A percentile compares a stretch with the other conserved stretches of the same genome.
Conservation (phyloP, 1,139 yeast genomes). For the Saccharomyces hybrid region DNA sequence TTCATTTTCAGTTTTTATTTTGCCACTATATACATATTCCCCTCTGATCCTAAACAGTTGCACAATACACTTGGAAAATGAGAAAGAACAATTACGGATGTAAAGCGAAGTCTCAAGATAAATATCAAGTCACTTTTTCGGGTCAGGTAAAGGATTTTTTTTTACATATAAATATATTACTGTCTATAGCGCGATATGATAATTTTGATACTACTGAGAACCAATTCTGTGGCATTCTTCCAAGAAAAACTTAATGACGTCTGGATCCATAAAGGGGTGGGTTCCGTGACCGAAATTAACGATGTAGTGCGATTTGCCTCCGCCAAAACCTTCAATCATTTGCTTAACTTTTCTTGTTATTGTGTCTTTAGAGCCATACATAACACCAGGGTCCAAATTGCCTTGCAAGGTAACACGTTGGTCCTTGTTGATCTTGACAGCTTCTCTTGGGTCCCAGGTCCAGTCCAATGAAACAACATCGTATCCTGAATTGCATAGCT, state of each 20-base stretch:
- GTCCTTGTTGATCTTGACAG: constrained; percentile 67
- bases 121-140: background rate
- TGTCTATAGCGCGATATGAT: background rate
- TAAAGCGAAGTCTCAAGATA: too few relatives aligned
- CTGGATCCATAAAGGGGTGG: constrained; percentile 95
- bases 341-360: constrained; percentile 74
- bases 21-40: too few relatives aligned
- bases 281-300: constrained; percentile 97
- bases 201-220: constrained; percentile 7
- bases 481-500: constrained; percentile 74
- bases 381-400: constrained; percentile 89
- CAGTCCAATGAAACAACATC: constrained; percentile 88
- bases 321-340: constrained; percentile 87
- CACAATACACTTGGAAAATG: too few relatives aligned
- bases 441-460: constrained; percentile 80
- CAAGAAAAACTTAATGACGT: constrained; percentile 72
- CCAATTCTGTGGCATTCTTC: constrained; percentile 85
- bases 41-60: too few relatives aligned
- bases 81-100: too few relatives aligned
- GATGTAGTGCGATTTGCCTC: constrained; percentile 85
- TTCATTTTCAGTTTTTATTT: too few relatives aligned
- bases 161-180: background rate
- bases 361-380: constrained; percentile 79
- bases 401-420: constrained; percentile 82
- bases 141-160: too few relatives aligned